phyloP scores from a whole-genome alignment of 768 basidiomycete genomes.

The Termitomyces sp. region DNA sequence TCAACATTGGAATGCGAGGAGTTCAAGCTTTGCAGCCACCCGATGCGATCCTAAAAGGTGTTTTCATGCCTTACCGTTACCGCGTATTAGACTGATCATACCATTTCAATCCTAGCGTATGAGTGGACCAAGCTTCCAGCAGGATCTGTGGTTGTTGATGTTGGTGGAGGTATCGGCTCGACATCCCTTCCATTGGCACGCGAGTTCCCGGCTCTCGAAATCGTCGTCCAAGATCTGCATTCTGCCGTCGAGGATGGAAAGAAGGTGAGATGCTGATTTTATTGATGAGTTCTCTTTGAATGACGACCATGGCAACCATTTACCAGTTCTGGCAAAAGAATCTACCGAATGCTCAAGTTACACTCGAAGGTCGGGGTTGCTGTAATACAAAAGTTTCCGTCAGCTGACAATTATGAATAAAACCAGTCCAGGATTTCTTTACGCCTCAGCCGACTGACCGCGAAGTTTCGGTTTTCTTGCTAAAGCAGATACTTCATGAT shows the following conservation, averaged over 20 bases:
- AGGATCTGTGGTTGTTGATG: constrained; percentile 24
- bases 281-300: background rate
- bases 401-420: background rate
- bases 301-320: too few species aligned
- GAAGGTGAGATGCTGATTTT: background rate
- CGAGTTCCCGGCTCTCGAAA: constrained; percentile 25
- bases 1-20: constrained; percentile 29
- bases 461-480: constrained; percentile 5
- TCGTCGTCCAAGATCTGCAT: constrained; percentile 27
- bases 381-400: background rate
- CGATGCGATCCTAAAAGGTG: constrained; percentile 17
- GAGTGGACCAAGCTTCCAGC: constrained; percentile 5
- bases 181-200: constrained; percentile 24
- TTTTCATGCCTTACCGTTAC: background rate
- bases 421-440: constrained; percentile 7
- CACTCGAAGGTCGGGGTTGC: constrained; percentile 6
- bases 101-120: constrained; percentile 3
- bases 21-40: constrained; percentile 20
- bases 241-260: constrained; percentile 20
- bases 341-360: constrained; percentile 1
- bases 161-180: constrained; percentile 33
- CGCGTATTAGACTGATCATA: background rate
- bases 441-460: constrained; percentile 1
- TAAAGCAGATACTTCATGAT: constrained; percentile 11
- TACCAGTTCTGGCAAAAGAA: constrained; percentile 1